Evolutionary conservation across 139 green algal species (phyloP), one percentile per base, ranked within the genome.

Genomic region (Raphidocelis subcapitata): DNA sequence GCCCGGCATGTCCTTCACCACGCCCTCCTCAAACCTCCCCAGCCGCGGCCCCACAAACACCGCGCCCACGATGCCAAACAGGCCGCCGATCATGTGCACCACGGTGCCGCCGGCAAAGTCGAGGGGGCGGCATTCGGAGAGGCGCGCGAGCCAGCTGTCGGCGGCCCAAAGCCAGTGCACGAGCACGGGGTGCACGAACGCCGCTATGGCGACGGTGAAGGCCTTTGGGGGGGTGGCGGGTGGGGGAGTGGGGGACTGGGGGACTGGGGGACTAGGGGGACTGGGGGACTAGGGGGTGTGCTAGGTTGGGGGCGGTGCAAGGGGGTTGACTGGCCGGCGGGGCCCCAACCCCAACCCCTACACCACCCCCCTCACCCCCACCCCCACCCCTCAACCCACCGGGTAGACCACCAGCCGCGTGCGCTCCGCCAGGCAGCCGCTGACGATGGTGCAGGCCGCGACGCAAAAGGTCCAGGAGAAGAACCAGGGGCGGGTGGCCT

Each of bases 391-490:
- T 28, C 54, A 61, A 33, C 41, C 8, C 21, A 73, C 69, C 29
- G 79, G 79, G 56, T 84, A 83, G 5, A 54, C 78, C 2, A 28
- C 23, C 20, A 83, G 67, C 5, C 35, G n/a, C 29, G 78, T 87
- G 51, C 82, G 82, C 62, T 87, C 82, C 29, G 82, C 82, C 2
- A 87, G 62, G 67, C 82, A 84, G 56, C 82, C 82, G 44, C 64
- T 70, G 56, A 84, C 75, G 59, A 87, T 82, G 68, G 77, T 79
- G n/a, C 74, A 71, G 23, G 74, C 71, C 44, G 62, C 67, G 20
- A 87, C 66, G 37, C 35, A 67, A 32, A 87, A 87, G 10, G 73
- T 82, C 69, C 72, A 87, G 65, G 65, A 76, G 75, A 82, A 87
- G 52, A 87, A 84, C 77, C 78, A 87, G 1, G 77, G 76, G 20